These are phyloP conservation scores for Litchi chinensis DNA, from an alignment of 345 rosid species.

Conservation along the genomic window DNA sequence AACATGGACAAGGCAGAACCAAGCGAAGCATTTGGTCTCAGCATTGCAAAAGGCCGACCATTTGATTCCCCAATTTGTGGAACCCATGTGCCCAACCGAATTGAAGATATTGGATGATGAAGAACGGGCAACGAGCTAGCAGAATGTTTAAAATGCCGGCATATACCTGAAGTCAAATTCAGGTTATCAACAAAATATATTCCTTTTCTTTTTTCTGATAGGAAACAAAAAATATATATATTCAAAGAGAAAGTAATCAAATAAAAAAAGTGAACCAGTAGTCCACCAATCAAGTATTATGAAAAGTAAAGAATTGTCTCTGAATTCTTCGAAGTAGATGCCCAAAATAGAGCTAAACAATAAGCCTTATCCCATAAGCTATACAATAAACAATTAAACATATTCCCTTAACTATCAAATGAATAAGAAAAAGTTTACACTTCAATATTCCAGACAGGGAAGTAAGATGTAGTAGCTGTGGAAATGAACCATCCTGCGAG, in stretches of 20 bases:
- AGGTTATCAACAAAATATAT: constrained; percentile 28
- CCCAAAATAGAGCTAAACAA: not conserved
- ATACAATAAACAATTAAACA: constrained; percentile 19
- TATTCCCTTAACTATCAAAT: constrained; percentile 19
- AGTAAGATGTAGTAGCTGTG: constrained; percentile 89
- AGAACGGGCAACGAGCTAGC: constrained; percentile 88
- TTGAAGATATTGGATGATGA: constrained; percentile 78
- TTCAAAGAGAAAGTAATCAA: not conserved
- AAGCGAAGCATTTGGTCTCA: constrained; percentile 74
- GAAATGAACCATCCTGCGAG: constrained; percentile 62
- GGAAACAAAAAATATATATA: not conserved
- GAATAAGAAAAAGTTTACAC: constrained; percentile 52
- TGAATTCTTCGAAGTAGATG: not conserved
- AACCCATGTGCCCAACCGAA: constrained; percentile 93
- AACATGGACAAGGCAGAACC: constrained; percentile 71
- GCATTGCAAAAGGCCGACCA: constrained; percentile 58
- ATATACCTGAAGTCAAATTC: constrained; percentile 64
- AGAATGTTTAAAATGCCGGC: constrained; percentile 89
- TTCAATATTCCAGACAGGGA: constrained; percentile 89
- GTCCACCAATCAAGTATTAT: not conserved
- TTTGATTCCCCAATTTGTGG: constrained; percentile 82
- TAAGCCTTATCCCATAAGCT: not conserved
- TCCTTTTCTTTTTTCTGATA: not conserved
- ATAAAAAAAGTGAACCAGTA: not conserved
- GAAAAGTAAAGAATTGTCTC: not conserved